Percentiles rank a stretch among this genome's conserved stretches.
phyloP scores from a whole-genome alignment of 371 early-diverging fungal species.

The Rhizopus microsporus region DNA sequence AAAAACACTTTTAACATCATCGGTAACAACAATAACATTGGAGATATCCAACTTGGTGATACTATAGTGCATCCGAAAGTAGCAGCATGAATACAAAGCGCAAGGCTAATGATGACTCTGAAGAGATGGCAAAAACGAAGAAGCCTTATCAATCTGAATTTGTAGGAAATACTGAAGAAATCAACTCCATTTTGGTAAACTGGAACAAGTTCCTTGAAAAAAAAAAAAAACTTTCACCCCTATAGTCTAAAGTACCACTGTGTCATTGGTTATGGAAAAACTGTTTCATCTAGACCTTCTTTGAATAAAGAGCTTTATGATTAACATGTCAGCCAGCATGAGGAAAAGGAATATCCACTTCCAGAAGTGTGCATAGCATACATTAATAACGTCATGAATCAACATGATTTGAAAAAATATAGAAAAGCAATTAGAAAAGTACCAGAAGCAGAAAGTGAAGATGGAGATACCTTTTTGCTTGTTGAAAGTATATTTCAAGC shows the following conservation, averaged over 20 bases:
- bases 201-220: slow-evolving; percentile 19
- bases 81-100: slow-evolving; percentile 1
- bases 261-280: slow-evolving; percentile 16
- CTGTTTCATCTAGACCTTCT: slow-evolving; percentile 8
- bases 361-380: slow-evolving; percentile 14
- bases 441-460: slow-evolving; percentile 17
- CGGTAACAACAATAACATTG: too few species aligned
- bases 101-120: slow-evolving; percentile 7
- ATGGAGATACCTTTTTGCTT: slow-evolving; percentile 18
- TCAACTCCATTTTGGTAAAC: slow-evolving; percentile 17
- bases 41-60: neutral
- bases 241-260: slow-evolving; percentile 16
- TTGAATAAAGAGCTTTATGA: slow-evolving; percentile 13
- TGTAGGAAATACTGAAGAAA: slow-evolving; percentile 14
- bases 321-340: slow-evolving; percentile 10
- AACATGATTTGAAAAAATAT: slow-evolving; percentile 1
- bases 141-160: slow-evolving; percentile 7
- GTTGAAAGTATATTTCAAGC: slow-evolving; percentile 8
- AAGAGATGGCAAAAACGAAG: slow-evolving; percentile 6
- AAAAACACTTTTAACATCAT: too few species aligned
- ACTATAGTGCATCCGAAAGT: neutral
- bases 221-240: slow-evolving; percentile 11
- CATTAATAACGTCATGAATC: slow-evolving; percentile 15
- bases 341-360: slow-evolving; percentile 10
- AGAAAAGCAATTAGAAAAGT: slow-evolving; percentile 10